These are phyloP conservation scores for Meira miltonrushii DNA, from an alignment of 1,284 basidiomycete species.

Conservation along the genomic window DNA sequence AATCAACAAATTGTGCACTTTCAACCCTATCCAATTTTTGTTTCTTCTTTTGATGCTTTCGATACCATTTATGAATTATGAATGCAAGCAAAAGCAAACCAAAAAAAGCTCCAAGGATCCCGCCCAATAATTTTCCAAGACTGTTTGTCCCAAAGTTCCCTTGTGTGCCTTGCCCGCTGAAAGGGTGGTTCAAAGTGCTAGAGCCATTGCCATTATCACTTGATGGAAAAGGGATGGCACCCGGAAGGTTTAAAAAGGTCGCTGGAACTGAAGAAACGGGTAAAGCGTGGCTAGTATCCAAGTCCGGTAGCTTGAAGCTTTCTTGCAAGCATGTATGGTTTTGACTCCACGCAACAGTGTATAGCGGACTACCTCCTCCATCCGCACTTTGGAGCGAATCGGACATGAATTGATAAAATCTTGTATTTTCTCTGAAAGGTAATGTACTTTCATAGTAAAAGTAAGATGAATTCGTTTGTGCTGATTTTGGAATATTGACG, in stretches of 20 bases:
- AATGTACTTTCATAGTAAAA: slow-evolving; percentile 23
- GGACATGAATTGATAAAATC: slow-evolving; percentile 29
- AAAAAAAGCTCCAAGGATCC: slow-evolving; percentile 35
- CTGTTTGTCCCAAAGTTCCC: no score
- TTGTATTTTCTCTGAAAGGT: slow-evolving; percentile 26
- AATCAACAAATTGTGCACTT: slow-evolving; percentile 32
- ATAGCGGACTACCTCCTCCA: slow-evolving; percentile 29
- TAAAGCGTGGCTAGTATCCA: slow-evolving; percentile 8
- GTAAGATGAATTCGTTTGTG: slow-evolving; percentile 23
- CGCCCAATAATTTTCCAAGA: slow-evolving; percentile 31
- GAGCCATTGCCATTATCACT: no score
- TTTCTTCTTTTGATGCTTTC: slow-evolving; percentile 23
- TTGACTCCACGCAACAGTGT: slow-evolving; percentile 19
- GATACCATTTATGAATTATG: slow-evolving; percentile 22
- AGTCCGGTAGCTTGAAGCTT: slow-evolving; percentile 12
- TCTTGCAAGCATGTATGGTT: slow-evolving; percentile 17
- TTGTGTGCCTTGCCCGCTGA: no score
- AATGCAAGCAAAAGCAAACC: slow-evolving; percentile 26
- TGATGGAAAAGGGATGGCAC: slow-evolving; percentile 20
- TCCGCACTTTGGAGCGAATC: slow-evolving; percentile 26
- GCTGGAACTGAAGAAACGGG: slow-evolving; percentile 20
- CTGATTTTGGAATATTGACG: slow-evolving; percentile 20
- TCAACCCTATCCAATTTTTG: slow-evolving; percentile 27
- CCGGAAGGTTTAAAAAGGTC: slow-evolving; percentile 23
- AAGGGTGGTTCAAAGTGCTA: no score